These are phyloP conservation scores for Lathyrus aphaca DNA, from an alignment of 306 rosid genomes.

Conservation along the genomic window DNA sequence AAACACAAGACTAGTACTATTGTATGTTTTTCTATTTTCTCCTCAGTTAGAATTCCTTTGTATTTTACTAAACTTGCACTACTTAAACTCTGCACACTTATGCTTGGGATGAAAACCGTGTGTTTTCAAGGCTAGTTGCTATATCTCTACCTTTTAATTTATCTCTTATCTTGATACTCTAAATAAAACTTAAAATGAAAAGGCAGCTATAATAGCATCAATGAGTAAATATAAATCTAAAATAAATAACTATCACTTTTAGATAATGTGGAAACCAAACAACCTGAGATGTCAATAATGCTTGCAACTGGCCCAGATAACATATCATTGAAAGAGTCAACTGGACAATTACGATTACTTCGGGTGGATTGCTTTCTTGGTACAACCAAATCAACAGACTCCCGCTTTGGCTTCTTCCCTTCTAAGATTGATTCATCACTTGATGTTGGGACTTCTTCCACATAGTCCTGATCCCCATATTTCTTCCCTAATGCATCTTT, in stretches of 20 bases:
- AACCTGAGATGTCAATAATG: constrained; percentile 33
- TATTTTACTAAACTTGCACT: not conserved
- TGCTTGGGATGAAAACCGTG: not conserved
- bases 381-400: constrained; percentile 31
- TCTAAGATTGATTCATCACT: constrained; percentile 44
- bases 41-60: not conserved
- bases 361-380: constrained; percentile 28
- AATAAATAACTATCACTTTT: constrained; percentile 43
- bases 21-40: not conserved
- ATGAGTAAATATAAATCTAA: not conserved
- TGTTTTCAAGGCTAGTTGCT: not conserved
- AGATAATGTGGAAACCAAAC: constrained; percentile 7
- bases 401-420: constrained; percentile 49
- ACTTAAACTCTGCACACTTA: not conserved
- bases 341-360: constrained; percentile 42
- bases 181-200: not conserved
- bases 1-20: not conserved
- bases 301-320: constrained; percentile 35
- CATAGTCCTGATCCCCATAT: constrained; percentile 39
- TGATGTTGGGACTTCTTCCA: constrained; percentile 44
- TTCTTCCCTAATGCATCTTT: not conserved
- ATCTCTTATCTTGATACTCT: not conserved
- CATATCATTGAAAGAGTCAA: constrained; percentile 42
- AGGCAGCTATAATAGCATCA: constrained; percentile 9
- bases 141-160: not conserved